A percentile compares a stretch with the other conserved stretches of the same genome.
Conservation (phyloP, 179 eudicot genomes). For the Actinidia chinensis region DNA sequence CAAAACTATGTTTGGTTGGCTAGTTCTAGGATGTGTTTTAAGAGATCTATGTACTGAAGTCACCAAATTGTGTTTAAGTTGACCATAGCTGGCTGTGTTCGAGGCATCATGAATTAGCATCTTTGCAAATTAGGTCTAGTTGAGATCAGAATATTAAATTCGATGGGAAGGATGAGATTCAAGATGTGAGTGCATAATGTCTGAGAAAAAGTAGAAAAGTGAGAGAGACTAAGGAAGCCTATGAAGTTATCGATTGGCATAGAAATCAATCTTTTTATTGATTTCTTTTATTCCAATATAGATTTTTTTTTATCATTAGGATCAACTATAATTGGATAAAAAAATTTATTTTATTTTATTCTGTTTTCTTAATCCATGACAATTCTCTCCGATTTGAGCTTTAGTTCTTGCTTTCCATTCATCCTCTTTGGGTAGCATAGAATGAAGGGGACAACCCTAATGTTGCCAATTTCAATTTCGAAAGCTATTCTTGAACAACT, state of each 20-base stretch:
- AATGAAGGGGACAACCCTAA: too few species aligned
- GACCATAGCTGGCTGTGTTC: background rate
- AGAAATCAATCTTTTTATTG: background rate
- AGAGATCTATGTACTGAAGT: background rate
- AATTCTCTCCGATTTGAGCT: too few species aligned
- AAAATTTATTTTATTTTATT: too few species aligned
- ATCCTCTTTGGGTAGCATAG: too few species aligned
- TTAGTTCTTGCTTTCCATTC: too few species aligned
- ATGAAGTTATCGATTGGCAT: background rate
- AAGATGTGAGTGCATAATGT: background rate
- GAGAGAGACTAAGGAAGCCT: background rate
- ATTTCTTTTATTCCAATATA: too few species aligned
- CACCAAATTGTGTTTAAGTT: background rate
- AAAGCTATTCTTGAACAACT: too few species aligned
- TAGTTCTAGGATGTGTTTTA: background rate
- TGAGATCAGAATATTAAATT: background rate
- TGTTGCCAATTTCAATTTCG: too few species aligned
- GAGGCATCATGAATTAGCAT: background rate
- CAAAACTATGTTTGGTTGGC: background rate
- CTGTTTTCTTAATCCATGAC: too few species aligned
- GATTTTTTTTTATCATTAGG: too few species aligned
- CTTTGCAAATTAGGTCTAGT: constrained; percentile 7
- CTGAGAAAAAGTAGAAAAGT: background rate
- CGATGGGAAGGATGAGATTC: background rate
- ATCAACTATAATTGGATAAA: too few species aligned